Percentiles rank a stretch among this genome's conserved stretches.
Conservation (phyloP, 805 yeast species). For the Lipomyces sp. region DNA sequence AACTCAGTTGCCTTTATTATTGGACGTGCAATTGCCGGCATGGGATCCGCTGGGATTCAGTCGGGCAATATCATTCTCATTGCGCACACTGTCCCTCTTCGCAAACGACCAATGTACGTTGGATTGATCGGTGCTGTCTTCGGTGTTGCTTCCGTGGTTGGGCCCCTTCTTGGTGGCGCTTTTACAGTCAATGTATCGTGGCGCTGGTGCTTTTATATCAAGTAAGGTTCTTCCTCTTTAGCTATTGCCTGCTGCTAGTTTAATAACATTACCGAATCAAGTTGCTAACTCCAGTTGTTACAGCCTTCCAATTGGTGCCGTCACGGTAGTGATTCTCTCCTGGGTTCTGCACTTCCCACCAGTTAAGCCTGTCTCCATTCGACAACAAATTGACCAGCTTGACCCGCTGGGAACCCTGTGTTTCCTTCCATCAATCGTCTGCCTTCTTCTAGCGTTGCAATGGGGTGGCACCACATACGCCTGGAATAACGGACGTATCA, state of each 20-base stretch:
- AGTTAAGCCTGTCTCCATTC: slow-evolving; percentile 1
- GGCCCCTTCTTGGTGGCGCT: slow-evolving; percentile 61
- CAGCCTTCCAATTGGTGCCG: slow-evolving; percentile 48
- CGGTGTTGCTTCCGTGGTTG: slow-evolving; percentile 52
- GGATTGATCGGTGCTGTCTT: slow-evolving; percentile 41
- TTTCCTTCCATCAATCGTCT: slow-evolving; percentile 49
- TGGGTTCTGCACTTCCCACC: slow-evolving; percentile 38
- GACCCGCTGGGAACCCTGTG: slow-evolving; percentile 49
- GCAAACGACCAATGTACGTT: slow-evolving; percentile 35
- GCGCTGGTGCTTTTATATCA: slow-evolving; percentile 58
- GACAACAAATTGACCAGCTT: slow-evolving; percentile 51
- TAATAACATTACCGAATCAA: too few relatives aligned
- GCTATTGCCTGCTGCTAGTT: too few relatives aligned
- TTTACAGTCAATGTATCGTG: slow-evolving; percentile 53
- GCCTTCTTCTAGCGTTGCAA: slow-evolving; percentile 36
- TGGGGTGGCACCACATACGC: slow-evolving; percentile 18
- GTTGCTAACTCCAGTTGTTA: not conserved
- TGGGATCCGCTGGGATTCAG: slow-evolving; percentile 72
- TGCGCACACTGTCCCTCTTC: slow-evolving; percentile 57
- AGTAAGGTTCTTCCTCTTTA: not conserved
- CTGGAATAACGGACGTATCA: slow-evolving; percentile 16
- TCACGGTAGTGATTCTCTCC: slow-evolving; percentile 40
- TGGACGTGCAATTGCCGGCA: slow-evolving; percentile 70
- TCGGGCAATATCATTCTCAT: slow-evolving; percentile 59
- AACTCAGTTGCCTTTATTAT: slow-evolving; percentile 65